Conservation (phyloP, 2,329 filamentous ascomycete species). For the Venturia nashicola region DNA sequence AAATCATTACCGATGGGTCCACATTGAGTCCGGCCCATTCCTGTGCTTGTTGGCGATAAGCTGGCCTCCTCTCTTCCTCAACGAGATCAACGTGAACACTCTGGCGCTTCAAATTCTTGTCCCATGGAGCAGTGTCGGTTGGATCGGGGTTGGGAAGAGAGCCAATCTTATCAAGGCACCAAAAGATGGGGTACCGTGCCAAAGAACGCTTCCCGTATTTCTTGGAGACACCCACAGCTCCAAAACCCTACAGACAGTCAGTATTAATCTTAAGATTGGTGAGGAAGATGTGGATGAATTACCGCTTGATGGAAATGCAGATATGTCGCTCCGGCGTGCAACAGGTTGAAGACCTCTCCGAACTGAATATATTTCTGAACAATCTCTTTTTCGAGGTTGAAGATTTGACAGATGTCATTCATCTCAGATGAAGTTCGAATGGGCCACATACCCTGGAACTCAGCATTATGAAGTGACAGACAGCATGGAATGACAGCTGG, state of each 20-base stretch:
- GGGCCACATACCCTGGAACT: conserved; percentile 58
- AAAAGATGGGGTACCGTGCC: conserved; percentile 57
- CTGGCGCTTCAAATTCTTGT: conserved; percentile 32
- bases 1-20: conserved; percentile 32
- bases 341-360: conserved; percentile 55
- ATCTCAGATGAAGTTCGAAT: conserved; percentile 50
- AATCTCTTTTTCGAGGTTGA: conserved; percentile 46
- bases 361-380: conserved; percentile 53
- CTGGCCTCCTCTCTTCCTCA: conserved; percentile 41
- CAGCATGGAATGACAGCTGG: conserved; percentile 50
- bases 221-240: conserved; percentile 54
- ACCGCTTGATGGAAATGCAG: conserved; percentile 47
- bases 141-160: conserved; percentile 55
- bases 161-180: conserved; percentile 51
- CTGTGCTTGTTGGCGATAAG: conserved; percentile 48
- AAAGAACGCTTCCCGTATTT: conserved; percentile 57
- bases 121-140: conserved; percentile 50
- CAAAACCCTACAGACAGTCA: conserved; percentile 40
- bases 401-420: conserved; percentile 52
- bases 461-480: conserved; percentile 55
- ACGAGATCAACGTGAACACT: conserved; percentile 40
- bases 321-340: conserved; percentile 55
- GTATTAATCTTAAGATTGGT: not conserved
- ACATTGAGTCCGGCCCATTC: conserved; percentile 54
- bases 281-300: not conserved